Evolutionary conservation across 768 basidiomycete genomes (phyloP).

Genomic region (Leucogyrophana mollusca): DNA sequence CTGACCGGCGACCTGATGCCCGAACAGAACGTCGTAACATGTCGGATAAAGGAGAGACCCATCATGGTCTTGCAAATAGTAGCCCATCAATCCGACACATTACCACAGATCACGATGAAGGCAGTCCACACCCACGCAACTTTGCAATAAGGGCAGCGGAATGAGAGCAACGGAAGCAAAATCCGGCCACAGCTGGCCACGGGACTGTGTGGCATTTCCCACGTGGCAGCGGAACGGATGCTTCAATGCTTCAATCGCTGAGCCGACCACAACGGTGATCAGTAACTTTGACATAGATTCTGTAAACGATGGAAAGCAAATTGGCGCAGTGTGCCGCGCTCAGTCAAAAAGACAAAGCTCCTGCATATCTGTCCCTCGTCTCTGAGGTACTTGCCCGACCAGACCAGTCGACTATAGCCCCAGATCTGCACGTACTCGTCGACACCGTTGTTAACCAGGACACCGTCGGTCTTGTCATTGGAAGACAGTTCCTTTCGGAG

Average conservation of each 20-base stretch:
- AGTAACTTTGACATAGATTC: background rate
- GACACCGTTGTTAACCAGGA: constrained; percentile 84
- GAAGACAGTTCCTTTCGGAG: constrained; percentile 83
- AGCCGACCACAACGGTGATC: no score
- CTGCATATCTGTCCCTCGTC: constrained; percentile 70
- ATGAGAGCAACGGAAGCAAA: background rate
- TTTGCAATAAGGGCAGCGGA: no score
- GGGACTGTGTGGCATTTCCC: background rate
- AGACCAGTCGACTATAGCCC: constrained; percentile 41
- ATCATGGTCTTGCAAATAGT: no score
- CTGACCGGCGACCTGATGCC: no score
- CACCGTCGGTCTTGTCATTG: constrained; percentile 80
- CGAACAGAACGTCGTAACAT: no score
- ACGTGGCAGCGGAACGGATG: background rate
- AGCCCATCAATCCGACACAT: no score
- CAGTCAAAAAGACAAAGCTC: constrained; percentile 82
- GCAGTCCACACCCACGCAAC: no score
- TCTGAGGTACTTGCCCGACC: constrained; percentile 59
- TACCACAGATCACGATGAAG: no score
- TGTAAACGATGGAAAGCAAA: constrained; percentile 56
- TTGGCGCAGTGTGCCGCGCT: constrained; percentile 62
- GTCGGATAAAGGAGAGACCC: no score
- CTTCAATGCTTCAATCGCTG: background rate
- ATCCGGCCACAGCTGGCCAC: background rate
- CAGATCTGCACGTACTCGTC: constrained; percentile 69